These are phyloP conservation scores for Annulohypoxylon truncatum DNA, from an alignment of 2,329 filamentous ascomycete genomes.

Conservation along the genomic window DNA sequence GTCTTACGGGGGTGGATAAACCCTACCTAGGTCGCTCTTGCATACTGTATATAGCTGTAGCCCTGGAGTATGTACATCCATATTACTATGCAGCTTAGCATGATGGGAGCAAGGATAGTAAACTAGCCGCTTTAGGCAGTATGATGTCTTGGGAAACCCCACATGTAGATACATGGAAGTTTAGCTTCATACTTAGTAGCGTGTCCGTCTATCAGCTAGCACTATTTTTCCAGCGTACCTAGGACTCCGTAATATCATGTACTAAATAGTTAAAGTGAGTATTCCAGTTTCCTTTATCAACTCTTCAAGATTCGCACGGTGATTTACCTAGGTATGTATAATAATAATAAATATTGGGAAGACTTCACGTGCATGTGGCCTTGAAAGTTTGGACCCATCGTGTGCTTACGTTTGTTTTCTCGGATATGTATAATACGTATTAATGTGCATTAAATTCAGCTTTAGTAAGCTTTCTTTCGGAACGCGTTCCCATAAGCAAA, in stretches of 20 bases:
- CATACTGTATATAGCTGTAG: background rate
- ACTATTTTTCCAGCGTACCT: no score
- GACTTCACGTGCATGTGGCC: background rate
- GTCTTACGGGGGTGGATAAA: background rate
- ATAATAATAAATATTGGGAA: background rate
- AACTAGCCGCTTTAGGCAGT: conserved; percentile 1
- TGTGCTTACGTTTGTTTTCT: background rate
- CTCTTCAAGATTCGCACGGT: background rate
- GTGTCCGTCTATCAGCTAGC: background rate
- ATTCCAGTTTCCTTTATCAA: background rate
- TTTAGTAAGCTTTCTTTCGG: conserved; percentile 14
- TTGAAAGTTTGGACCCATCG: background rate
- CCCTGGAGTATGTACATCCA: no score
- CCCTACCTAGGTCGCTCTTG: conserved; percentile 3
- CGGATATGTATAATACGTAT: background rate
- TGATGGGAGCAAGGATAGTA: background rate
- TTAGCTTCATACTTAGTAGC: conserved; percentile 1
- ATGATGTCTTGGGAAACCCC: background rate
- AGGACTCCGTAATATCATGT: no score
- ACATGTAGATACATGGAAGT: background rate
- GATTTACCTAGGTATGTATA: background rate
- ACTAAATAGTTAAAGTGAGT: background rate
- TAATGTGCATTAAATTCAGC: background rate
- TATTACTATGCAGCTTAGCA: conserved; percentile 11
- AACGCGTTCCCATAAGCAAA: conserved; percentile 18